These are phyloP conservation scores for Calocybe gambosa DNA, from an alignment of 1,284 basidiomycete genomes.

Conservation along the genomic window DNA sequence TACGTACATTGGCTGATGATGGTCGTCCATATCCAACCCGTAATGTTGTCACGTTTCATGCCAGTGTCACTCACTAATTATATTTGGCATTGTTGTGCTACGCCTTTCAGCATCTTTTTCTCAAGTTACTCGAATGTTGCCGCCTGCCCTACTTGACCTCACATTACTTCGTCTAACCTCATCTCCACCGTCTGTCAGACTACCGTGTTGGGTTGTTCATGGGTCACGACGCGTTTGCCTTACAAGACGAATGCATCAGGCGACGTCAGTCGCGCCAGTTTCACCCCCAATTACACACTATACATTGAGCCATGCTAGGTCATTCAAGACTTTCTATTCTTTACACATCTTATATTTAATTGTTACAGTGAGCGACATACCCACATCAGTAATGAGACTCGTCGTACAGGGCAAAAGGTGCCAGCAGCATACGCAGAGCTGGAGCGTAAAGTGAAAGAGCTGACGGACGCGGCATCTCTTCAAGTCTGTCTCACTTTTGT, in stretches of 20 bases:
- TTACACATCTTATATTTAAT: too few species aligned
- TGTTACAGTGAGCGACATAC: conserved; percentile 5
- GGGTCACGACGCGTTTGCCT: conserved; percentile 5
- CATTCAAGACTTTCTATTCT: too few species aligned
- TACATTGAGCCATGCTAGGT: neutral
- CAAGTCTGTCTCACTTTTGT: conserved; percentile 25
- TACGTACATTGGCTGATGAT: conserved; percentile 11
- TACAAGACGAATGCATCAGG: conserved; percentile 7
- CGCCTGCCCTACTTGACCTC: conserved; percentile 26
- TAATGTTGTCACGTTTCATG: conserved; percentile 3
- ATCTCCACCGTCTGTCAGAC: conserved; percentile 6
- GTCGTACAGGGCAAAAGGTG: conserved; percentile 8
- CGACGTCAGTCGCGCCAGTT: conserved; percentile 7
- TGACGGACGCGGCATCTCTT: conserved; percentile 30
- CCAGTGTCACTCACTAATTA: too few species aligned
- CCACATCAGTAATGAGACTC: conserved; percentile 1
- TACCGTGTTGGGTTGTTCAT: neutral
- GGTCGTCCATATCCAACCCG: conserved; percentile 3
- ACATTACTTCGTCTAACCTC: conserved; percentile 22
- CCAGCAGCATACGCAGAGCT: conserved; percentile 25
- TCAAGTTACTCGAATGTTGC: conserved; percentile 17
- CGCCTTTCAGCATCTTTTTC: neutral
- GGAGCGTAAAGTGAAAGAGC: conserved; percentile 31
- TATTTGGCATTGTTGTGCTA: conserved; percentile 6
- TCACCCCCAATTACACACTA: conserved; percentile 4